Conservation (phyloP, 495 filamentous ascomycete species). For the Immersiella caudata region DNA sequence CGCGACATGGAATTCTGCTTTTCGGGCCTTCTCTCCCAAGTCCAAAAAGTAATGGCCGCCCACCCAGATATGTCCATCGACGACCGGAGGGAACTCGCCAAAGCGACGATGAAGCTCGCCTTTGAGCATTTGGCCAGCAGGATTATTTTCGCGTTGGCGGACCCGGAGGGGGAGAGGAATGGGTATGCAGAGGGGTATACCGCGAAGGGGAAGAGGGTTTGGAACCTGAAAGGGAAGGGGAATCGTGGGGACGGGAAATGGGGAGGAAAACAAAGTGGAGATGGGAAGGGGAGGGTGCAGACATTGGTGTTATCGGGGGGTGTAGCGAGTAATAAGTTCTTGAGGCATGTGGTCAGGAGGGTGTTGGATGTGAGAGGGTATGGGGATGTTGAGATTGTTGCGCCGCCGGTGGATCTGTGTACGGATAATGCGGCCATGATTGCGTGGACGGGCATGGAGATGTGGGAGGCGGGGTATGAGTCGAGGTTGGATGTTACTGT, state of each 20-base stretch:
- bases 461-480: constrained; percentile 79
- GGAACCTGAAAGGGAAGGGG: not conserved
- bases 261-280: no score
- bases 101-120: constrained; percentile 71
- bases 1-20: constrained; percentile 44
- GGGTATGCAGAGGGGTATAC: no score
- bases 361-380: constrained; percentile 68
- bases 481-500: constrained; percentile 61
- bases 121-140: constrained; percentile 86
- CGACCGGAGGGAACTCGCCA: constrained; percentile 67
- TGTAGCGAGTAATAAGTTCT: constrained; percentile 80
- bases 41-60: constrained; percentile 2
- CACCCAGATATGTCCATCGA: constrained; percentile 35
- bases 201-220: not conserved
- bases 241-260: not conserved
- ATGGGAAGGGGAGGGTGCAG: constrained; percentile 38
- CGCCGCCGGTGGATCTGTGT: constrained; percentile 75
- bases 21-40: constrained; percentile 39
- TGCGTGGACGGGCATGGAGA: constrained; percentile 90
- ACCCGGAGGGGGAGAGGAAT: not conserved
- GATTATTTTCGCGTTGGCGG: constrained; percentile 64
- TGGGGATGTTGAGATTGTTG: constrained; percentile 61
- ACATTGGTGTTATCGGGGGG: constrained; percentile 86
- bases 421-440: constrained; percentile 99
- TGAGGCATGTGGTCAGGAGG: constrained; percentile 66